These are phyloP conservation scores for Marasmius fiardii DNA, from an alignment of 1,284 basidiomycete genomes.

Conservation along the genomic window DNA sequence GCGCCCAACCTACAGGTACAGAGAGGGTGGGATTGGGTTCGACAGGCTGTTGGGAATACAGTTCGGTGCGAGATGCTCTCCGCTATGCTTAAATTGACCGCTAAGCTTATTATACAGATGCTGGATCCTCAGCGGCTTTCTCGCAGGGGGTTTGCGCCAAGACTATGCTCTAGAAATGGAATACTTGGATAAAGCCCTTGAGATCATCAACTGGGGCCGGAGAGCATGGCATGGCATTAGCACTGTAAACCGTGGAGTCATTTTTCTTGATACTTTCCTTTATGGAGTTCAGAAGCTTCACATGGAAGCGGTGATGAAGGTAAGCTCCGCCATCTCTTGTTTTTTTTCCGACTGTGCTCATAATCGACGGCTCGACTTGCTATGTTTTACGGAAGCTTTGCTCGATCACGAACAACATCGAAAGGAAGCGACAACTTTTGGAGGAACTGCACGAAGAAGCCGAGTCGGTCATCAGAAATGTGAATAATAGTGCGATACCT, in stretches of 20 bases:
- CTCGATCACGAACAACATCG: neutral
- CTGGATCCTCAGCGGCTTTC: neutral
- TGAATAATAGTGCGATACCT: slow-evolving; percentile 1
- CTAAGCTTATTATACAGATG: neutral
- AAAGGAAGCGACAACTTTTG: slow-evolving; percentile 2
- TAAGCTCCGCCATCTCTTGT: too few relatives aligned
- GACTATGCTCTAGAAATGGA: slow-evolving; percentile 10
- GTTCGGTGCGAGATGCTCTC: neutral
- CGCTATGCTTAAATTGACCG: neutral
- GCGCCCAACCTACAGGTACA: neutral
- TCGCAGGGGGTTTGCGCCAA: neutral
- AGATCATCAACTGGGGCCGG: slow-evolving; percentile 23
- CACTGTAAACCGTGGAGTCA: slow-evolving; percentile 20
- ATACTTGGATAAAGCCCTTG: slow-evolving; percentile 17
- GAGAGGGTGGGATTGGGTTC: neutral
- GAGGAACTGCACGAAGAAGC: slow-evolving; percentile 9
- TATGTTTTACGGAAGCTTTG: neutral
- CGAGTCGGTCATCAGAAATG: slow-evolving; percentile 7
- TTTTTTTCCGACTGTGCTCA: neutral
- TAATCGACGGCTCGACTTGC: neutral
- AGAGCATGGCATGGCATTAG: slow-evolving; percentile 22
- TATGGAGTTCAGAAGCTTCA: slow-evolving; percentile 23
- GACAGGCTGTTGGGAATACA: neutral
- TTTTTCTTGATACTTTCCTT: slow-evolving; percentile 26
- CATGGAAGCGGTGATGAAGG: slow-evolving; percentile 23